phyloP scores from a whole-genome alignment of 2,329 filamentous ascomycete genomes.

The Stachybotrys echinatus region DNA sequence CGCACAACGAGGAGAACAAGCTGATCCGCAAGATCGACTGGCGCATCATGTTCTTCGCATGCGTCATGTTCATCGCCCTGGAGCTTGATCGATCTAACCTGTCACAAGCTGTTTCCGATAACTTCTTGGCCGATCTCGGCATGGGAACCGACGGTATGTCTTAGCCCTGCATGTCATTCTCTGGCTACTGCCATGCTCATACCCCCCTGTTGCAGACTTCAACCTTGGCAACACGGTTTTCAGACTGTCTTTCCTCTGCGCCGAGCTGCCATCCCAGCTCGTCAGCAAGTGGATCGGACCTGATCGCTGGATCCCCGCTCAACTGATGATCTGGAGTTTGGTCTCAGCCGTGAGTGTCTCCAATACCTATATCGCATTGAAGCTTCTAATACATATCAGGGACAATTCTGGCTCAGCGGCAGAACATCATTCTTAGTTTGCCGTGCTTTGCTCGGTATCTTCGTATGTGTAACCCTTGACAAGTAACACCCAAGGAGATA shows the following conservation, averaged over 20 bases:
- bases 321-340: slow-evolving; percentile 52
- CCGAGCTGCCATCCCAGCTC: slow-evolving; percentile 53
- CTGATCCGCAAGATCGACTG: slow-evolving; percentile 33
- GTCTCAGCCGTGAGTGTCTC: slow-evolving; percentile 33
- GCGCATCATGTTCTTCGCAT: slow-evolving; percentile 40
- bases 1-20: slow-evolving; percentile 30
- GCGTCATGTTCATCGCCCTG: slow-evolving; percentile 34
- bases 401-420: slow-evolving; percentile 37
- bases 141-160: slow-evolving; percentile 34
- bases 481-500: too few species aligned
- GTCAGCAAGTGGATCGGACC: slow-evolving; percentile 53
- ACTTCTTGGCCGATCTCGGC: slow-evolving; percentile 36
- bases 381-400: background rate
- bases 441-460: slow-evolving; percentile 31
- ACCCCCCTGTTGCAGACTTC: slow-evolving; percentile 18
- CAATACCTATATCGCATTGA: background rate
- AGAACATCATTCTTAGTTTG: slow-evolving; percentile 31
- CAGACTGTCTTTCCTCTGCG: slow-evolving; percentile 21
- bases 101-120: slow-evolving; percentile 40
- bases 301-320: slow-evolving; percentile 55
- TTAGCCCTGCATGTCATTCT: background rate
- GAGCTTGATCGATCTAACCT: slow-evolving; percentile 46
- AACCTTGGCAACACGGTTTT: slow-evolving; percentile 28
- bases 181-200: background rate
- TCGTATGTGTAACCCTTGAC: slow-evolving; percentile 12